Percentiles rank a stretch among this genome's conserved stretches.
phyloP scores from a whole-genome alignment of 2,329 filamentous ascomycete genomes.

The Neonectria coccinea region DNA sequence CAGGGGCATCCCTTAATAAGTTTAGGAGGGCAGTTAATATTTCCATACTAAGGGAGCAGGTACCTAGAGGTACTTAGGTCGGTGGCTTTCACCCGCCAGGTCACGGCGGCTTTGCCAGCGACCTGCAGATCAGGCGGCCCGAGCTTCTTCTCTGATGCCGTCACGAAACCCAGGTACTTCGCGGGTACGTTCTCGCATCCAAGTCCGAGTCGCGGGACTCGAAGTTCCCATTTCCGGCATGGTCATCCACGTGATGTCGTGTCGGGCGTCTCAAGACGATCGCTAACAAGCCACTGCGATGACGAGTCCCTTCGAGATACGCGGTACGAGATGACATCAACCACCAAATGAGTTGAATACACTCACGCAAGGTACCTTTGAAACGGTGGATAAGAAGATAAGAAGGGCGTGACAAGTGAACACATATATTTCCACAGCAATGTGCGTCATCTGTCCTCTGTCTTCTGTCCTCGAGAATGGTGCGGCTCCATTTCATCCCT shows the following conservation, averaged over 20 bases:
- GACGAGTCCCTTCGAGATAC: constrained; percentile 29
- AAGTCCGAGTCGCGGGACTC: no score
- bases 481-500: not conserved
- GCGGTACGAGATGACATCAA: not conserved
- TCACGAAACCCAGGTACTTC: not conserved
- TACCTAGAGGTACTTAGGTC: not conserved
- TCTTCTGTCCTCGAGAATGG: no score
- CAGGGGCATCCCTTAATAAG: constrained; percentile 21
- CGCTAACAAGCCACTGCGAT: constrained; percentile 33
- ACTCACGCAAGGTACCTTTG: no score
- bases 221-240: no score
- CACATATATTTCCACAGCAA: not conserved
- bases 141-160: constrained; percentile 30
- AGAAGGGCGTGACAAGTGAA: no score
- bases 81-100: not conserved
- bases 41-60: not conserved
- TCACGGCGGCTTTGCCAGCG: constrained; percentile 5
- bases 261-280: not conserved
- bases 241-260: constrained; percentile 19
- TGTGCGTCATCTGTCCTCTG: no score
- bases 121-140: constrained; percentile 43
- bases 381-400: no score
- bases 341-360: not conserved
- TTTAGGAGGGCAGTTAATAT: not conserved
- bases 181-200: not conserved